Conservation (phyloP, 2,329 filamentous ascomycete species). For the Colletotrichum salicis region DNA sequence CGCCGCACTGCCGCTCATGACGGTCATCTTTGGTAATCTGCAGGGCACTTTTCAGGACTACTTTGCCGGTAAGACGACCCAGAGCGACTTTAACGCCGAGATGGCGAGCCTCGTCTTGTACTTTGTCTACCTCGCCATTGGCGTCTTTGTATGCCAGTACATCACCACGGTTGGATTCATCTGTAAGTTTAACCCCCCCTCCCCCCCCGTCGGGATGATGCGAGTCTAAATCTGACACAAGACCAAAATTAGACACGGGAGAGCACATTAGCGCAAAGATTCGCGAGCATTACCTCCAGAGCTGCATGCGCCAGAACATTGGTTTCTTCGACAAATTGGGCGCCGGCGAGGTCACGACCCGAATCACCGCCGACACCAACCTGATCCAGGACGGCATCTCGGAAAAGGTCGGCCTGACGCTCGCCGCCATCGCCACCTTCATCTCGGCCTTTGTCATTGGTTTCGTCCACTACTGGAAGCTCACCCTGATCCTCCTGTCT, state of each 20-base stretch:
- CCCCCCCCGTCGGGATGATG: neutral
- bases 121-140: constrained; percentile 86
- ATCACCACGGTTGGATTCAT: constrained; percentile 89
- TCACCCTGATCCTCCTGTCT: constrained; percentile 87
- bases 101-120: constrained; percentile 77
- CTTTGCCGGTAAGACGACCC: constrained; percentile 58
- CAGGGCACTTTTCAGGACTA: constrained; percentile 77
- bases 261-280: constrained; percentile 84
- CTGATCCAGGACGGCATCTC: constrained; percentile 93
- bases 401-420: constrained; percentile 83
- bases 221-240: constrained; percentile 5
- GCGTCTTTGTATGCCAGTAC: constrained; percentile 81
- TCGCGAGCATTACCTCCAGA: constrained; percentile 83
- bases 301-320: constrained; percentile 88
- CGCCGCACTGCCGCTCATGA: constrained; percentile 83
- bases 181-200: constrained; percentile 53
- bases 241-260: constrained; percentile 65
- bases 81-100: constrained; percentile 67
- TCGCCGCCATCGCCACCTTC: constrained; percentile 84
- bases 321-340: constrained; percentile 94
- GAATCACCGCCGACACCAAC: constrained; percentile 94
- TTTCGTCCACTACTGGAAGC: constrained; percentile 91
- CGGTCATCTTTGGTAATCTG: constrained; percentile 81
- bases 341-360: constrained; percentile 91
- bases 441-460: constrained; percentile 89